These are phyloP conservation scores for Croton setiger DNA, from an alignment of 441 rosid genomes.

Conservation along the genomic window DNA sequence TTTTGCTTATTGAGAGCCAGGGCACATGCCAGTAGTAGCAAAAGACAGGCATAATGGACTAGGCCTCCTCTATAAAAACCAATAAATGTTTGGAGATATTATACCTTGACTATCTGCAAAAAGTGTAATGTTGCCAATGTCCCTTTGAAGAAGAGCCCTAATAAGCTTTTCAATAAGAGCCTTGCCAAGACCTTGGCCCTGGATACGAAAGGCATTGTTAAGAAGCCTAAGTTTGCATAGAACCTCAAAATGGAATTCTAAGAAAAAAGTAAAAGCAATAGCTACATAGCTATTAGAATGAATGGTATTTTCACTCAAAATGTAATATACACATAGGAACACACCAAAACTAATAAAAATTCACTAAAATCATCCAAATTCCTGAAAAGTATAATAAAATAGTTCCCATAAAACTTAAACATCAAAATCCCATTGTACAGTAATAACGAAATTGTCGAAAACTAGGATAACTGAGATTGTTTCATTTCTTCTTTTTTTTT, in stretches of 20 bases:
- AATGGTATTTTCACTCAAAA: neutral
- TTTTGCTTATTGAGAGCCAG: neutral
- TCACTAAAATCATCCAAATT: neutral
- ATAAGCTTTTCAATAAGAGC: constrained; percentile 81
- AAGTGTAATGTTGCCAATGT: constrained; percentile 88
- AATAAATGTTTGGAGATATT: constrained; percentile 3
- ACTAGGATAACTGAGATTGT: no score
- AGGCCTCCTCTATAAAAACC: neutral
- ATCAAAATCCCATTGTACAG: neutral
- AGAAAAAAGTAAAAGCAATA: neutral
- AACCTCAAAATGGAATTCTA: neutral
- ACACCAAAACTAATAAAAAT: neutral
- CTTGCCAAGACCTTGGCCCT: constrained; percentile 97
- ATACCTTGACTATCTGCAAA: constrained; percentile 97
- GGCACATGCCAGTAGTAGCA: neutral
- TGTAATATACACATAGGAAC: neutral
- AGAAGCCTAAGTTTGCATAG: constrained; percentile 1
- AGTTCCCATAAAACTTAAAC: neutral
- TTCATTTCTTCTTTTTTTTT: no score
- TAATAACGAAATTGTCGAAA: no score
- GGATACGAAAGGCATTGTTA: constrained; percentile 23
- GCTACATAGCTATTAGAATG: constrained; percentile 5
- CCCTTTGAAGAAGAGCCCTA: constrained; percentile 83
- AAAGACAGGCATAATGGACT: neutral
- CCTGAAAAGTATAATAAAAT: neutral